phyloP scores from a whole-genome alignment of 805 yeast genomes.

The Monosporozyma unispora region DNA sequence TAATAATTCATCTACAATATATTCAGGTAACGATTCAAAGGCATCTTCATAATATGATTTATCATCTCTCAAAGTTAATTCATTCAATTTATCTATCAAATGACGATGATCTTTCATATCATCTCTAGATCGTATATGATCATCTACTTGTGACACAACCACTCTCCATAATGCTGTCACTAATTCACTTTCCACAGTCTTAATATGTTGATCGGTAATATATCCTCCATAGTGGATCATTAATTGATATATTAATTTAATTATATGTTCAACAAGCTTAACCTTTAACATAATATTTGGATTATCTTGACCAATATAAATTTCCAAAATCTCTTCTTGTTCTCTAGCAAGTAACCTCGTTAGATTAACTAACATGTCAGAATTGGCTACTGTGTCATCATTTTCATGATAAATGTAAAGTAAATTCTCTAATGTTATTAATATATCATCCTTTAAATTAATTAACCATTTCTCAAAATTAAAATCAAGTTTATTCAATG shows the following conservation, averaged over 20 bases:
- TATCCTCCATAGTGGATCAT: slow-evolving; percentile 14
- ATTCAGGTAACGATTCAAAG: slow-evolving; percentile 40
- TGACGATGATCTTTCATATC: slow-evolving; percentile 16
- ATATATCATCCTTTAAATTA: slow-evolving; percentile 35
- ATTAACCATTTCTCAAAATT: slow-evolving; percentile 21
- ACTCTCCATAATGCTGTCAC: slow-evolving; percentile 44
- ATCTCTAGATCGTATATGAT: slow-evolving; percentile 1
- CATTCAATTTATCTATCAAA: slow-evolving; percentile 32
- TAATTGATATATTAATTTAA: slow-evolving; percentile 14
- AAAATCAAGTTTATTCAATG: slow-evolving; percentile 2
- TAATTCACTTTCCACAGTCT: slow-evolving; percentile 35
- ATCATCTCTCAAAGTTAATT: slow-evolving; percentile 18
- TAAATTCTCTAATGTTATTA: slow-evolving; percentile 41
- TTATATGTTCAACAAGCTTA: slow-evolving; percentile 15
- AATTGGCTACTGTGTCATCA: slow-evolving; percentile 10
- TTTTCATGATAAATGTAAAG: slow-evolving; percentile 14
- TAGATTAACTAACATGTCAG: slow-evolving; percentile 19
- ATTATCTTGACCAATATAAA: slow-evolving; percentile 18
- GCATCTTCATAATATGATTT: slow-evolving; percentile 29
- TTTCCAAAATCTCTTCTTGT: slow-evolving; percentile 26
- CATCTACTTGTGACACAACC: slow-evolving; percentile 30
- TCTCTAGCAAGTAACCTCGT: slow-evolving; percentile 26
- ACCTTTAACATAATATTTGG: slow-evolving; percentile 11
- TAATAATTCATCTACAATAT: slow-evolving; percentile 30
- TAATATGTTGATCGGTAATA: slow-evolving; percentile 16